These are phyloP conservation scores for Litsea cubeba DNA, from an alignment of 164 flowering plant genomes.

Conservation along the genomic window DNA sequence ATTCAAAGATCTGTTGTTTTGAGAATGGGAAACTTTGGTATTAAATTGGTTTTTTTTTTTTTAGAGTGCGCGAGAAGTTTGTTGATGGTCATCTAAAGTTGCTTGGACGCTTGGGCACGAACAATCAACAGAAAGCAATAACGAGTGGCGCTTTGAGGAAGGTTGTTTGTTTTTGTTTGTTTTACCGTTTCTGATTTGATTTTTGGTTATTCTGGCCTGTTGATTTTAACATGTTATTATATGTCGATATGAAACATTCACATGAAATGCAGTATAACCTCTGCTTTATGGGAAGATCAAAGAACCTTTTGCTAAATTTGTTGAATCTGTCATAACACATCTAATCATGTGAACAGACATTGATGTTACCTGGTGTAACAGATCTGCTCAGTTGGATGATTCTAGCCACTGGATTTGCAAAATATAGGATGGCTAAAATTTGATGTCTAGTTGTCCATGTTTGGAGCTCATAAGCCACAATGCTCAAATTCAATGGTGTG, in stretches of 20 bases:
- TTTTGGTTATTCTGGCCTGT: neutral
- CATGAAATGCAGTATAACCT: neutral
- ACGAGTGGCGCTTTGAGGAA: neutral
- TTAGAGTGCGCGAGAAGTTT: neutral
- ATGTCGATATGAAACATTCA: neutral
- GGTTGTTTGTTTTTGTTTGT: no score
- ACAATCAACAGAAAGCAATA: neutral
- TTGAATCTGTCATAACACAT: neutral
- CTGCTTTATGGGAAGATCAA: neutral
- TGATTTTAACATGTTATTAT: neutral
- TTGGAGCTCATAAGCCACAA: no score
- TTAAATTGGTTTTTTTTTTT: no score
- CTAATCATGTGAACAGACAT: neutral
- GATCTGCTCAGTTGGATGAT: neutral
- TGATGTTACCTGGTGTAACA: neutral
- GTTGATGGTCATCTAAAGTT: constrained; percentile 9
- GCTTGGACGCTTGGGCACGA: neutral
- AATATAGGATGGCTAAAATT: neutral
- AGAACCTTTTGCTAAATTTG: neutral
- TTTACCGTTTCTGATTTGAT: no score
- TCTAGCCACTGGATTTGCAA: neutral
- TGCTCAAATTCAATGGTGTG: neutral
- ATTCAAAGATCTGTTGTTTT: neutral
- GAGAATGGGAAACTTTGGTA: neutral
- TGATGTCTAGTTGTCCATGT: neutral